Evolutionary conservation across 176 grass and related monocot genomes (phyloP).

Genomic region (Themeda triandra): DNA sequence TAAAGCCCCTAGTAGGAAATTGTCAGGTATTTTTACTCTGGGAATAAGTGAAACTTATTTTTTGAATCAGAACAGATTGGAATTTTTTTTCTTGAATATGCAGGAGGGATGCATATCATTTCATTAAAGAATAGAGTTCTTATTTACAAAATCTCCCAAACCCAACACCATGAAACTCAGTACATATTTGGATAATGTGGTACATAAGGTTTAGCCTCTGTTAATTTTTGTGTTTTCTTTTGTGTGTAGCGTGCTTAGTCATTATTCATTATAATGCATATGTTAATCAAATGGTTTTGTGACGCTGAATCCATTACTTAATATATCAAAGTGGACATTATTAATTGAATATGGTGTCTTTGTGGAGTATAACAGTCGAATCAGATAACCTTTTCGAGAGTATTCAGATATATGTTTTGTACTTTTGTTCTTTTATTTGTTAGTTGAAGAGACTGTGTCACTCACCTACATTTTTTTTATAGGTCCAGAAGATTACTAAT

Average conservation of each 20-base stretch:
- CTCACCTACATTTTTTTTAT: slow-evolving; percentile 36
- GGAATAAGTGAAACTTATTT: no score
- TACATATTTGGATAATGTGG: neutral
- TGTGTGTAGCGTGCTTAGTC: neutral
- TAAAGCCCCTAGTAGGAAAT: neutral
- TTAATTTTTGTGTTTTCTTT: neutral
- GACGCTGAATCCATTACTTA: neutral
- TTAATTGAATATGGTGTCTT: neutral
- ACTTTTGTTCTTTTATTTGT: neutral
- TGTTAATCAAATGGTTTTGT: neutral
- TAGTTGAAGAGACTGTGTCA: neutral
- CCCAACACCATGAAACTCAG: no score
- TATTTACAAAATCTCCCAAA: no score
- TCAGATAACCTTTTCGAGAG: neutral
- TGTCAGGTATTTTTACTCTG: no score
- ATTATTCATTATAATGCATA: neutral
- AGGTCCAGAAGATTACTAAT: slow-evolving; percentile 66
- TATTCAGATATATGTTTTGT: neutral
- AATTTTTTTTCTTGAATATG: no score
- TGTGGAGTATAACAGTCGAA: neutral
- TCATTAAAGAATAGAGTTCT: no score
- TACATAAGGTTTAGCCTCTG: neutral
- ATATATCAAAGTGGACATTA: neutral
- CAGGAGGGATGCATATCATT: no score
- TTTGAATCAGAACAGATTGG: no score